These are phyloP conservation scores for Musa beccarii DNA, from an alignment of 176 grass and related monocot species.

Conservation along the genomic window DNA sequence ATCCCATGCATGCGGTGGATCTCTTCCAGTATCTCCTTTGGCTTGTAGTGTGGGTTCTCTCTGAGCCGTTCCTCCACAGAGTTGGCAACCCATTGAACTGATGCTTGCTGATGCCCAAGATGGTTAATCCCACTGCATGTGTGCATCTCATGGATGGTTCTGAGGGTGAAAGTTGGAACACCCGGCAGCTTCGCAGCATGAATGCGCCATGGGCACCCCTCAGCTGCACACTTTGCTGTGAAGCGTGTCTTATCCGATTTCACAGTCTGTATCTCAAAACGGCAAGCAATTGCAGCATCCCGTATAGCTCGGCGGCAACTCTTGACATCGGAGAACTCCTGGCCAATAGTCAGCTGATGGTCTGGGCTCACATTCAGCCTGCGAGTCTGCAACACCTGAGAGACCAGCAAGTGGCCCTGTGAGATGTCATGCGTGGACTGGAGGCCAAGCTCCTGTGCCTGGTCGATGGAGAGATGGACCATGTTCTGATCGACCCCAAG, in stretches of 20 bases:
- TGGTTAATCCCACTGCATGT: conserved; percentile 70
- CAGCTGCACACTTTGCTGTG: conserved; percentile 82
- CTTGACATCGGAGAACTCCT: conserved; percentile 84
- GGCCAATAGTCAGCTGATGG: conserved; percentile 64
- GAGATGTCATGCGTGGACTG: conserved; percentile 40
- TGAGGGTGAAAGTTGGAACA: conserved; percentile 76
- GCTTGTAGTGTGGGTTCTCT: conserved; percentile 92
- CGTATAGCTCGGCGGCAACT: conserved; percentile 82
- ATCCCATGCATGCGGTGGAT: conserved; percentile 92
- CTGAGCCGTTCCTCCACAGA: conserved; percentile 77
- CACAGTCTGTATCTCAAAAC: conserved; percentile 94
- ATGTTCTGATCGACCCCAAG: conserved; percentile 50
- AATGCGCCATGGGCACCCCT: conserved; percentile 80
- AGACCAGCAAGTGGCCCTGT: conserved; percentile 37
- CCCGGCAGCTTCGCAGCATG: conserved; percentile 89
- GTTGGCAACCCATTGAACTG: conserved; percentile 92
- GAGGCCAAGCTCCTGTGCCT: conserved; percentile 66
- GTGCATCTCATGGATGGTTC: conserved; percentile 80
- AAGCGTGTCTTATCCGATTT: conserved; percentile 89
- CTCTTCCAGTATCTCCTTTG: conserved; percentile 95
- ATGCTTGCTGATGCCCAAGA: conserved; percentile 97
- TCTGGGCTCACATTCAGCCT: conserved; percentile 44
- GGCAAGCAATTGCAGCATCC: conserved; percentile 84
- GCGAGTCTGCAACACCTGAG: conserved; percentile 66
- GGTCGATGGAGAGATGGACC: conserved; percentile 59